Conservation (phyloP, 345 rosid species). For the Rhizophora mangle region DNA sequence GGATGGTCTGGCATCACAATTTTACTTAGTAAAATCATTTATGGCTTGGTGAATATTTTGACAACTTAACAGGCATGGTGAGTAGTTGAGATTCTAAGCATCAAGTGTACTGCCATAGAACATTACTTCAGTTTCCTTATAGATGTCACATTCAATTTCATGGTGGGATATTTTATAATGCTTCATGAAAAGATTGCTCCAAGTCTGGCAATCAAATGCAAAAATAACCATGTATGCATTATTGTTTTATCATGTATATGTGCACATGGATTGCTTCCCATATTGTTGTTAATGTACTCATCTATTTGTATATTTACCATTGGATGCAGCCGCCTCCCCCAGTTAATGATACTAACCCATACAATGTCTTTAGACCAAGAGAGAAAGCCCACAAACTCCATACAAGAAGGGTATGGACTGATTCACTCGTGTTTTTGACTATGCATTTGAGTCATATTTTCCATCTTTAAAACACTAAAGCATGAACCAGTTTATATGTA, state of each 20-base stretch:
- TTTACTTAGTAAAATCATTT: no score
- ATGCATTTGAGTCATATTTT: no score
- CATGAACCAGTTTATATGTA: no score
- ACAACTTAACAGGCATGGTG: no score
- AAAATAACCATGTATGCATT: not conserved
- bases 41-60: no score
- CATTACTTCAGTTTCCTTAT: not conserved
- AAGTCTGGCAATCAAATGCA: not conserved
- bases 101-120: no score
- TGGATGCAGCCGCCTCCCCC: conserved; percentile 90
- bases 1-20: no score
- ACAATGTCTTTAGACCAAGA: conserved; percentile 95
- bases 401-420: conserved; percentile 71
- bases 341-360: conserved; percentile 91
- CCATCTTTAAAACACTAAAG: no score
- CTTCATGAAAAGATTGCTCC: not conserved
- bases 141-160: not conserved
- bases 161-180: not conserved
- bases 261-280: not conserved
- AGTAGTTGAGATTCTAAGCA: no score
- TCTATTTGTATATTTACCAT: conserved; percentile 19
- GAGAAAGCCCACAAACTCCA: conserved; percentile 97
- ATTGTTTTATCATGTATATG: not conserved
- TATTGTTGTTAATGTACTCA: not conserved
- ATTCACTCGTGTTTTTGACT: not conserved